Conservation (phyloP, 75 land plant species). For the Isoetes taiwanensis region DNA sequence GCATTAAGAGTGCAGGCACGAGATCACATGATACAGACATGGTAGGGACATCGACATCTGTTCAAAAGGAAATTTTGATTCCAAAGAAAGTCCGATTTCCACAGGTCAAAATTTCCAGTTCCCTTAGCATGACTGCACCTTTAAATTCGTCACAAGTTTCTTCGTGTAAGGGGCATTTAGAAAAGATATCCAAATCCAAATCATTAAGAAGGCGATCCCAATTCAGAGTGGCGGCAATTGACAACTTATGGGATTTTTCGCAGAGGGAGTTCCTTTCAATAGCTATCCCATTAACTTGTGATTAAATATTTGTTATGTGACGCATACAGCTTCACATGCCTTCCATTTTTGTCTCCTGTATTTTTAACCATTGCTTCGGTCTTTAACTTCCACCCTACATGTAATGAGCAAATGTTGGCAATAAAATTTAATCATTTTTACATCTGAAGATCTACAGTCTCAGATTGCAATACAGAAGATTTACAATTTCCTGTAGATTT, state of each 20-base stretch:
- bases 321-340: too few species aligned
- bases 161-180: background rate
- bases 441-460: too few species aligned
- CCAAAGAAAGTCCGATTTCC: background rate
- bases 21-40: background rate
- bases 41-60: background rate
- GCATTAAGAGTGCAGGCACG: background rate
- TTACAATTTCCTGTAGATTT: too few species aligned
- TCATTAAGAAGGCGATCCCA: background rate
- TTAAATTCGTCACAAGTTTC: background rate
- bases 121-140: background rate
- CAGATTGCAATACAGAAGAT: too few species aligned
- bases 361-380: too few species aligned
- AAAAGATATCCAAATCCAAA: background rate
- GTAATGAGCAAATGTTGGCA: too few species aligned
- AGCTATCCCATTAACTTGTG: conserved; percentile 15
- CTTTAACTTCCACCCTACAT: too few species aligned
- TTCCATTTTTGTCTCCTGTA: too few species aligned
- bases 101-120: background rate
- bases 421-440: too few species aligned
- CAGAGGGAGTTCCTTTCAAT: conserved; percentile 10
- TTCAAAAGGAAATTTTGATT: background rate
- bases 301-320: too few species aligned
- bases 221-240: background rate
- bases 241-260: conserved; percentile 9